A percentile compares a stretch with the other conserved stretches of the same genome.
Conservation (phyloP, 108 stramenopile species). For the Hondaea fermentalgiana region DNA sequence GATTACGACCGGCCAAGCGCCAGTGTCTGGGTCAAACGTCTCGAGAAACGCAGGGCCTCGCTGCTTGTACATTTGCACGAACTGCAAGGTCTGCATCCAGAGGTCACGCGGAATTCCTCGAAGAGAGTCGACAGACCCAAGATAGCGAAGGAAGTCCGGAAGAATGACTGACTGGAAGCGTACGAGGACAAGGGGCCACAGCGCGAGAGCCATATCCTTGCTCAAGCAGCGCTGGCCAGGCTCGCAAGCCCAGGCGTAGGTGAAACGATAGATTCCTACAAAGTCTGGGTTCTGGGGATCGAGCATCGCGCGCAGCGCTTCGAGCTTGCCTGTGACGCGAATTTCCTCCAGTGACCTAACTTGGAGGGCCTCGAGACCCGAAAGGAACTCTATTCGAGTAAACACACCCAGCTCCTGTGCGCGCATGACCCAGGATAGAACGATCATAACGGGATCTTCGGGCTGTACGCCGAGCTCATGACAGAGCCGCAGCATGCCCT, state of each 20-base stretch:
- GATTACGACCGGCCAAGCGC: conserved; percentile 6
- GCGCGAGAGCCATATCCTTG: neutral
- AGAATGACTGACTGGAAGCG: neutral
- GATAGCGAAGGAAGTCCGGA: neutral
- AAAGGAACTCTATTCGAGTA: neutral
- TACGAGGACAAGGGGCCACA: neutral
- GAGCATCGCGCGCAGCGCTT: neutral
- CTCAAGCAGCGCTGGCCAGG: neutral
- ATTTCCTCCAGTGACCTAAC: neutral
- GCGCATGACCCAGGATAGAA: neutral
- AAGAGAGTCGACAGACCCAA: neutral
- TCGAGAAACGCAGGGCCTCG: neutral
- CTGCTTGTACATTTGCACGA: neutral
- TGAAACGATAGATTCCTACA: neutral
- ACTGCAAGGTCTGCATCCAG: neutral
- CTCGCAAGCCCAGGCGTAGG: conserved; percentile 2
- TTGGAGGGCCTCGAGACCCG: neutral
- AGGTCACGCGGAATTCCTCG: neutral
- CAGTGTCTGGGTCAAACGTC: neutral
- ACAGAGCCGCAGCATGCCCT: neutral
- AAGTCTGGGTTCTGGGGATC: neutral
- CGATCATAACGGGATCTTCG: conserved; percentile 4
- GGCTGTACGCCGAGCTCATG: neutral
- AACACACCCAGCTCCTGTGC: neutral
- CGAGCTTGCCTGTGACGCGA: neutral